Base-by-base conservation (phyloP, 2,329 filamentous ascomycete genomes). In the Talaromyces sp. region DNA sequence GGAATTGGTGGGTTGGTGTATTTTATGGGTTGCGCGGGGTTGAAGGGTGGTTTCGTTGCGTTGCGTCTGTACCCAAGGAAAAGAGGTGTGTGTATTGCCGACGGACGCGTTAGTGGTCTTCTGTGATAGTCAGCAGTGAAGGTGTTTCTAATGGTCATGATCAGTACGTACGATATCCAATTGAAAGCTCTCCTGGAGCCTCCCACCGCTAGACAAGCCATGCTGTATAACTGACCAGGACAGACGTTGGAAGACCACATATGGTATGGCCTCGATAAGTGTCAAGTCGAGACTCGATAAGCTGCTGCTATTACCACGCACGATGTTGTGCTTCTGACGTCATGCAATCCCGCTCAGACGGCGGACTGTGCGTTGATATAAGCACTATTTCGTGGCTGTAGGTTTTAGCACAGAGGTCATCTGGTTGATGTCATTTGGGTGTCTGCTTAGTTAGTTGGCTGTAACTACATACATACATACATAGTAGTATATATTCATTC, bases 1-100 rank as follows among this genome's bases (percentile, higher is more conserved):
- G 76, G 76, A 56, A 77, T 74, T 9, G 73, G 73, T 1, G 78
- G 73, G 67, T 81, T 78, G 39, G 74, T 75, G 64, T 71, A 77
- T 21, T 70, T 75, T 62, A 76, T 68, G 48, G 71, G 67, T 6
- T 68, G 64, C 33, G 75, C 68, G 31, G 65, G 69, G 25, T 73
- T 69, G 68, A 77, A 81, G 40, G 78, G 52, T 18, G 33, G 52
- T 40, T 23, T 37, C 5, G 18, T 23, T 9, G 11, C 8, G 11
- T 25, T 39, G 28, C 39, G 33, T 37, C 9, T 37, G 28, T 5
- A 18, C 1, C 48, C 48, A 25, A 11, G 7, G 23, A 16, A 14
- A n/a, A 33, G 8, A 12, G 28, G 28, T 14, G n/a, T 18, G 4
- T 31, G n/a, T 50, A 54, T 54, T 33, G 28, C 7, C 9, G 8